A percentile compares a stretch with the other conserved stretches of the same genome.
Evolutionary conservation across 306 rosid genomes (phyloP).

Genomic region (Biancaea sappan): DNA sequence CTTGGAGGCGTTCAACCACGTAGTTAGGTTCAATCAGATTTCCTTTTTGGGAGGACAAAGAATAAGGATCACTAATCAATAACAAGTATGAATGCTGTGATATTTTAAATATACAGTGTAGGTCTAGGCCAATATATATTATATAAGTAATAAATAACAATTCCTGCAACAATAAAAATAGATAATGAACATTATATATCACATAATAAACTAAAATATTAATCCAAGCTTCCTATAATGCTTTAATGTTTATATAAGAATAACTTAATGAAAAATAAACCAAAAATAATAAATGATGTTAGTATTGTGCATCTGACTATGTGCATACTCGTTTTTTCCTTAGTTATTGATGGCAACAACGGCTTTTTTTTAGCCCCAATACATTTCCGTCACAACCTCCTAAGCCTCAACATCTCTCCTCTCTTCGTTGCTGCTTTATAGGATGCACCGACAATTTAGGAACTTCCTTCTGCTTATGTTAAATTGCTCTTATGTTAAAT

Average conservation of each 20-base stretch:
- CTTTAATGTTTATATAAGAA: not conserved
- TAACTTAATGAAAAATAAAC: not conserved
- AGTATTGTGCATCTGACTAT: not conserved
- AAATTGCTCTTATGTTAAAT: not conserved
- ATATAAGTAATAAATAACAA: not conserved
- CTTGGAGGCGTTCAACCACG: slow-evolving; percentile 6
- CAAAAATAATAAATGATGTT: not conserved
- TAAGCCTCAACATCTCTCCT: not conserved
- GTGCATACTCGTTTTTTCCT: not conserved
- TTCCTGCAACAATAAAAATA: not conserved
- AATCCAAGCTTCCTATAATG: not conserved
- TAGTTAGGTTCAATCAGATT: not conserved
- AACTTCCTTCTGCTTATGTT: not conserved
- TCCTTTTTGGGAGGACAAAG: not conserved
- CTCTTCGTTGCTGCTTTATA: not conserved
- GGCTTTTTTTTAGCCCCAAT: too few relatives aligned
- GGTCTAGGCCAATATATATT: not conserved
- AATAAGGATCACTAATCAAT: not conserved
- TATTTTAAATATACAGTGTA: too few relatives aligned
- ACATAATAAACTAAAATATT: not conserved
- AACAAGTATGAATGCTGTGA: not conserved
- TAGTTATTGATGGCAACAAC: not conserved
- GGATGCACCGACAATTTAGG: not conserved
- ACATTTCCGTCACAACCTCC: not conserved
- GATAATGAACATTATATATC: not conserved